Evolutionary conservation across 352 stramenopile genomes (phyloP).

Genomic region (Globisporangium cylindrosporum): DNA sequence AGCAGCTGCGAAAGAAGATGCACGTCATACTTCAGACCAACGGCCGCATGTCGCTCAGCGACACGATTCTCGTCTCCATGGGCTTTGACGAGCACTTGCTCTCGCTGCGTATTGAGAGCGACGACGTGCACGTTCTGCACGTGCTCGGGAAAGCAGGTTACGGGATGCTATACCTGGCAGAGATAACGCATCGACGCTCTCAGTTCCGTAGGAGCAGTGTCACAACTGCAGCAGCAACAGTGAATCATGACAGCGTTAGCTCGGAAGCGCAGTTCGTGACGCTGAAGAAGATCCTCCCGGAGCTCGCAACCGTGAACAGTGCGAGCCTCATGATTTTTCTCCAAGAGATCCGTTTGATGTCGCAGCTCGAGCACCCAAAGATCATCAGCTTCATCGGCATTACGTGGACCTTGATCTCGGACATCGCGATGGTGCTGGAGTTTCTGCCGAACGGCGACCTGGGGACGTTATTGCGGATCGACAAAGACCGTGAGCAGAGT

Average conservation of each 20-base stretch:
- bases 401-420: constrained; percentile 77
- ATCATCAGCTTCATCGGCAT: constrained; percentile 84
- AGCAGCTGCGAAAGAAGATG: constrained; percentile 22
- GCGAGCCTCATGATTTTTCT: constrained; percentile 37
- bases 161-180: constrained; percentile 15
- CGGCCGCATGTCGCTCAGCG: constrained; percentile 13
- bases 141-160: constrained; percentile 11
- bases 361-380: constrained; percentile 72
- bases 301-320: constrained; percentile 41
- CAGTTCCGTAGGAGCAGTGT: not conserved
- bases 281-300: constrained; percentile 83
- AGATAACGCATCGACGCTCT: constrained; percentile 4
- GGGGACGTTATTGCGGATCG: constrained; percentile 52
- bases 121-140: constrained; percentile 9
- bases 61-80: constrained; percentile 16
- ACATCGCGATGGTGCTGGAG: constrained; percentile 81
- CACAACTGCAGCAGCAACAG: not conserved
- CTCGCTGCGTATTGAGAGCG: constrained; percentile 17
- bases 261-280: constrained; percentile 16
- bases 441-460: constrained; percentile 78
- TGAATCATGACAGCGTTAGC: not conserved
- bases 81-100: constrained; percentile 21
- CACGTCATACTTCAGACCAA: constrained; percentile 4
- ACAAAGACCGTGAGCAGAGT: constrained; percentile 14
- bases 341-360: constrained; percentile 81